Base-by-base conservation (phyloP, 352 stramenopile species). In the Peronospora tabacina region DNA sequence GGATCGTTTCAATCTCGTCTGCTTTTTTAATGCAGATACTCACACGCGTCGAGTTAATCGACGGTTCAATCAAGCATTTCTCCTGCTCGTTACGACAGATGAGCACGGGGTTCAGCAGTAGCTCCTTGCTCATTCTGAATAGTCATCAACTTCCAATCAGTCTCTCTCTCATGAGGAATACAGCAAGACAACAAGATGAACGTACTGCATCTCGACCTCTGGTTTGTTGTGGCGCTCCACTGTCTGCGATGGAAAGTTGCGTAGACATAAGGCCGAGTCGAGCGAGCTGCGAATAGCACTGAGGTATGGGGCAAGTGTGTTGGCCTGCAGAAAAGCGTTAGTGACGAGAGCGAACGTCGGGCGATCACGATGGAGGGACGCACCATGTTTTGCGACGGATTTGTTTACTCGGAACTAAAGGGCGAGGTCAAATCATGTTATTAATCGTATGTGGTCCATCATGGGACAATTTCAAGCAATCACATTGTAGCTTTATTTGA, bases 151-250 rank as follows among this genome's bases (percentile, higher is more conserved):
- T 35, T 16, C 13, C n/a, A 42, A 26, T 36, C 19, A 45, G 12
- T 38, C 7, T 19, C 11, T 26, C 26, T 37, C 26, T 46, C 9
- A 36, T n/a, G 35, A 20, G 13, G 7, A 20, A 50, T 35, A 39
- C 5, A 2, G 2, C n/a, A 26, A 7, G 5, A 36, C 11, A 45
- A 17, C 4, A 19, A 44, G 22, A 44, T 2, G 24, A 13, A 70
- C 72, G 52, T 60, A 94, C 85, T 80, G 76, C 36, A 96, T 64
- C 60, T 98, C 92, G 26, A 98, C 76, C 66, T 98, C 93, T 7
- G 93, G 93, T 54, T 98, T 98, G 75, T 98, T 98, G 71, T 98
- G 93, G 51, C 93, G 82, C 74, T 98, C 93, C 38, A 98, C 88
- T 16, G 87, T 84, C 58, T 97, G 90, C 48, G 92, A 98, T n/a